Percentiles rank a stretch among this genome's conserved stretches.
Conservation (phyloP, 2,329 filamentous ascomycete species). For the Beauveria brongniartii region DNA sequence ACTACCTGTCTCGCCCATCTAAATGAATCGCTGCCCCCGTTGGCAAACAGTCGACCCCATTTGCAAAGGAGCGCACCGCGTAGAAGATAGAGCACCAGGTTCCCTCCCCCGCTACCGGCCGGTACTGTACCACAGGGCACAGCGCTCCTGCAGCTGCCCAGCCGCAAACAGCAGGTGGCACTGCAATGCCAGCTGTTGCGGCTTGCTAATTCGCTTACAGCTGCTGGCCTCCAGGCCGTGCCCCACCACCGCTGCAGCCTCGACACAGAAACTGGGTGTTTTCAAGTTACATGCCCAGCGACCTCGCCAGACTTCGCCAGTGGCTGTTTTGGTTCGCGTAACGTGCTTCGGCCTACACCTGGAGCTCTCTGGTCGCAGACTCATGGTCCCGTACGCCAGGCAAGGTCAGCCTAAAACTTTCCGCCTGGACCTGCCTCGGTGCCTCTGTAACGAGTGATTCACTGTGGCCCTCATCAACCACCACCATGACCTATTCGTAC, state of each 20-base stretch:
- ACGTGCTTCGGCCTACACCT: background rate
- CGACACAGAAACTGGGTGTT: background rate
- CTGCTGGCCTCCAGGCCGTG: background rate
- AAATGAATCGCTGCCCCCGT: background rate
- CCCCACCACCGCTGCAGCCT: background rate
- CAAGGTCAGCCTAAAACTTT: too few species aligned
- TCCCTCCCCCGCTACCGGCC: background rate
- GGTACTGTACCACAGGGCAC: background rate
- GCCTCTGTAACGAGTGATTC: background rate
- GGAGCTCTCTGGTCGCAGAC: background rate
- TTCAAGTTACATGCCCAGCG: background rate
- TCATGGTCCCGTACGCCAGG: background rate
- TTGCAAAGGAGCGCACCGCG: background rate
- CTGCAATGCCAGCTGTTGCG: background rate
- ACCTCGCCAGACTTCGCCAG: background rate
- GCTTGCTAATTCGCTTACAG: background rate
- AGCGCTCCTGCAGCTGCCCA: background rate
- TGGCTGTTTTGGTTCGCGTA: background rate
- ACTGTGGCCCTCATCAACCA: background rate
- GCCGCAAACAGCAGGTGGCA: slow-evolving; percentile 8
- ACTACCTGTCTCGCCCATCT: background rate
- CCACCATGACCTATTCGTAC: too few species aligned
- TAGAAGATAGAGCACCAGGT: too few species aligned
- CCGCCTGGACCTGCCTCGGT: too few species aligned
- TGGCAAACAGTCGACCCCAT: background rate